Conservation (phyloP, 805 yeast genomes). For the Teunomyces kruisii region DNA sequence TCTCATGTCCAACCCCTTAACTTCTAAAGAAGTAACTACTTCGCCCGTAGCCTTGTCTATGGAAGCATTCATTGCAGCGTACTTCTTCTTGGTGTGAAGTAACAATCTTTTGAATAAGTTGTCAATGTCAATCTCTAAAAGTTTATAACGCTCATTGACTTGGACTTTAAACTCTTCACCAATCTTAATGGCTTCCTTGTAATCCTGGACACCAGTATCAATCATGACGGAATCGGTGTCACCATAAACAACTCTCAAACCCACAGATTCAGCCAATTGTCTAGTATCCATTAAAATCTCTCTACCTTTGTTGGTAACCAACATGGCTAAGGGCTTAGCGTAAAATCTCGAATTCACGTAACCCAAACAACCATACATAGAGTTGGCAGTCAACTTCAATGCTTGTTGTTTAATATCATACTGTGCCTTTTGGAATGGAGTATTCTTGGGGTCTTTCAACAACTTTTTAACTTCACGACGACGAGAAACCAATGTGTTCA, state of each 20-base stretch:
- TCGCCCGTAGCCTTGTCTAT: slow-evolving; percentile 54
- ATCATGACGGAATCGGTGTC: slow-evolving; percentile 99
- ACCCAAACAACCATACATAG: slow-evolving; percentile 99
- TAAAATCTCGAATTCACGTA: slow-evolving; percentile 88
- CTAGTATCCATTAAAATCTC: slow-evolving; percentile 92
- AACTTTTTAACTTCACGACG: slow-evolving; percentile 90
- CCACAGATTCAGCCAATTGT: slow-evolving; percentile 83
- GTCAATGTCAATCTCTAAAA: slow-evolving; percentile 93
- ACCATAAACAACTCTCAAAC: slow-evolving; percentile 89
- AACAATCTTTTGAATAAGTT: slow-evolving; percentile 83
- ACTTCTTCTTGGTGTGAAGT: slow-evolving; percentile 93
- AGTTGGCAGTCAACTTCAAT: slow-evolving; percentile 92
- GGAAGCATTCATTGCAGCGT: slow-evolving; percentile 81
- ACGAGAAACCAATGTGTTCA: slow-evolving; percentile 81
- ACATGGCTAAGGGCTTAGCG: slow-evolving; percentile 93
- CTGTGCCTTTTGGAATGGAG: slow-evolving; percentile 68
- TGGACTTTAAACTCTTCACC: slow-evolving; percentile 82
- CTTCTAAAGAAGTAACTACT: slow-evolving; percentile 61
- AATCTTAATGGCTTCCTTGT: slow-evolving; percentile 71
- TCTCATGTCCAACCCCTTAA: slow-evolving; percentile 94
- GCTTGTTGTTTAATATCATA: slow-evolving; percentile 96
- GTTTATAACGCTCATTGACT: slow-evolving; percentile 85
- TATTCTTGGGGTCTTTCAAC: slow-evolving; percentile 70
- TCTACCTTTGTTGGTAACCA: slow-evolving; percentile 93
- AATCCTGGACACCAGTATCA: slow-evolving; percentile 75